Evolutionary conservation across 73 alveolate genomes (phyloP).

Genomic region (Paramecium biaurelia): DNA sequence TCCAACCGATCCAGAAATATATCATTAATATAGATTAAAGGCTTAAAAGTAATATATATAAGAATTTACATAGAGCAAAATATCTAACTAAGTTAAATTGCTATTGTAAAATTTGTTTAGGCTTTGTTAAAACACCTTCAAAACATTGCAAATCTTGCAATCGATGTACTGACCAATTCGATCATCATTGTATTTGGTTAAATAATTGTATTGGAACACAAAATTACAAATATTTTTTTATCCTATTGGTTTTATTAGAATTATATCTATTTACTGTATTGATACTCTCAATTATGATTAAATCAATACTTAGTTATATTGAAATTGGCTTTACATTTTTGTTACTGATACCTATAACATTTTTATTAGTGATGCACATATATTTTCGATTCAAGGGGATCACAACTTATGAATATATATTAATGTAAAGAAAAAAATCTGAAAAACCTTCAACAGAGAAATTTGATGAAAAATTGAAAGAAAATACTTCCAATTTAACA

Average conservation of each 20-base stretch:
- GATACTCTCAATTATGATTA: neutral
- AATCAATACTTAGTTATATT: neutral
- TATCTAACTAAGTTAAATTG: neutral
- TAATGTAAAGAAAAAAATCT: neutral
- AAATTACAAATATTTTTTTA: neutral
- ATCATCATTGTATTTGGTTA: slow-evolving; percentile 50
- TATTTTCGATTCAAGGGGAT: neutral
- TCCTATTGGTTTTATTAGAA: neutral
- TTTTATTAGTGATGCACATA: neutral
- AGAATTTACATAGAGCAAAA: neutral
- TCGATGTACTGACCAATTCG: slow-evolving; percentile 34
- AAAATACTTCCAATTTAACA: neutral
- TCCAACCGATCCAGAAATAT: slow-evolving; percentile 35
- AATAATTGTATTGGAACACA: neutral
- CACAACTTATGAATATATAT: neutral
- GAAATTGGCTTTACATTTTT: neutral
- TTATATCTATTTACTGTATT: neutral
- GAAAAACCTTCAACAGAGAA: neutral
- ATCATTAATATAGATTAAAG: neutral
- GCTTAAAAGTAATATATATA: neutral
- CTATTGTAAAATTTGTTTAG: slow-evolving; percentile 23
- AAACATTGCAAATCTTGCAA: slow-evolving; percentile 36
- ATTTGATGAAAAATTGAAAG: neutral
- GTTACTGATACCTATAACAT: neutral
- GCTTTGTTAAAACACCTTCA: neutral